Conservation (phyloP, 2,329 filamentous ascomycete species). For the Aspergillus sojae region DNA sequence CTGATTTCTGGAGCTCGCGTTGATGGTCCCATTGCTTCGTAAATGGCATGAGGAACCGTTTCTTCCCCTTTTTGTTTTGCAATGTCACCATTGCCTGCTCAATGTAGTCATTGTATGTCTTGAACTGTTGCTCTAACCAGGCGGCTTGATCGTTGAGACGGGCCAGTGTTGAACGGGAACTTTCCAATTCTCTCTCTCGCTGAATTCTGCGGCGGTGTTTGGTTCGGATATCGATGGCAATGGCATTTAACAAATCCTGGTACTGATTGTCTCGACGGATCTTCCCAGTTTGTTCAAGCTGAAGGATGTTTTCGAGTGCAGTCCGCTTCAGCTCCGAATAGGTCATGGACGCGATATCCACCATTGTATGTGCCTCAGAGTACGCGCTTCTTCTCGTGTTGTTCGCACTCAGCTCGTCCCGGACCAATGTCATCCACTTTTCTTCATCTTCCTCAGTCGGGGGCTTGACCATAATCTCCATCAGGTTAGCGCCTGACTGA, state of each 20-base stretch:
- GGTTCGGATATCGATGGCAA: constrained; percentile 93
- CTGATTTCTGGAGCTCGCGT: constrained; percentile 87
- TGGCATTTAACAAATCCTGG: constrained; percentile 96
- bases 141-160: constrained; percentile 67
- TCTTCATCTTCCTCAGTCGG: constrained; percentile 85
- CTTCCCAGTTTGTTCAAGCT: constrained; percentile 81
- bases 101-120: constrained; percentile 98
- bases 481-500: constrained; percentile 86
- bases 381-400: constrained; percentile 79
- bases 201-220: constrained; percentile 94
- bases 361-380: constrained; percentile 77
- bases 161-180: constrained; percentile 50
- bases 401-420: constrained; percentile 74
- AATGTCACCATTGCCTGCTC: constrained; percentile 97
- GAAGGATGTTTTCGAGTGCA: constrained; percentile 90
- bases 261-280: constrained; percentile 88
- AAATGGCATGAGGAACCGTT: constrained; percentile 91
- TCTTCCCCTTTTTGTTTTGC: constrained; percentile 95
- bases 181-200: constrained; percentile 84
- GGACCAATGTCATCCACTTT: constrained; percentile 79
- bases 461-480: constrained; percentile 92
- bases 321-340: constrained; percentile 93
- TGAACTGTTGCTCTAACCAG: constrained; percentile 92
- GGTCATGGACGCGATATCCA: constrained; percentile 85
- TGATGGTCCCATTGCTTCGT: constrained; percentile 99